Evolutionary conservation across 2,329 filamentous ascomycete species (phyloP).

Genomic region (Colletotrichum lentis): DNA sequence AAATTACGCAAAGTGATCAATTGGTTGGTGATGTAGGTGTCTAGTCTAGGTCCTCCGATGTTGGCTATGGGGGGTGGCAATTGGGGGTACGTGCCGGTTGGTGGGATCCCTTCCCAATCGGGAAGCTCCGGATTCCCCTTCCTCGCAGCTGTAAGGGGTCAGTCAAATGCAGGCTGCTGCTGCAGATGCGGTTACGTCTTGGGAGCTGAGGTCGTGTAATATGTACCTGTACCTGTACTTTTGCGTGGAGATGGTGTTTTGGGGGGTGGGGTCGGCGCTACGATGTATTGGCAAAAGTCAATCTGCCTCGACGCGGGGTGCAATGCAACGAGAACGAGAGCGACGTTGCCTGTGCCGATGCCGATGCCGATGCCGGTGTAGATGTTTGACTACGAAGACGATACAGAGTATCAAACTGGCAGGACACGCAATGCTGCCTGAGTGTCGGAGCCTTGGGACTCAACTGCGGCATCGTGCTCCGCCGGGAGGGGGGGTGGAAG

Average conservation of each 20-base stretch:
- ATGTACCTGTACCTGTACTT: no score
- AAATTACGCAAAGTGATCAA: no score
- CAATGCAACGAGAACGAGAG: not conserved
- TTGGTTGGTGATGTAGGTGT: no score
- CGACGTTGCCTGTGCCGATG: not conserved
- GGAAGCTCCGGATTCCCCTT: no score
- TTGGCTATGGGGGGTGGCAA: no score
- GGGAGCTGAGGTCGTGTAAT: not conserved
- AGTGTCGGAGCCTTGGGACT: not conserved
- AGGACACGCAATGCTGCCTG: not conserved
- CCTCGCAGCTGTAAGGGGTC: conserved; percentile 9
- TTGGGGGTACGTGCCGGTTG: no score
- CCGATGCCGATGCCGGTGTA: conserved; percentile 9
- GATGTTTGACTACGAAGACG: no score
- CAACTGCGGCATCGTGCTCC: not conserved
- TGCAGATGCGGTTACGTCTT: not conserved
- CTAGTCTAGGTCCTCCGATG: no score
- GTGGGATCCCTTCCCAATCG: no score
- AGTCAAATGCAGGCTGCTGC: conserved; percentile 1
- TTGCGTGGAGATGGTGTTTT: not conserved
- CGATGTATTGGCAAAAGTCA: conserved; percentile 17
- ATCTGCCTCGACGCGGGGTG: conserved; percentile 11
- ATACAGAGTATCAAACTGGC: not conserved
- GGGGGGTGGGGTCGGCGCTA: conserved; percentile 2
- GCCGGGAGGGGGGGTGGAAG: not conserved